Evolutionary conservation across 306 rosid genomes (phyloP).

Genomic region (Nissolia schottii): DNA sequence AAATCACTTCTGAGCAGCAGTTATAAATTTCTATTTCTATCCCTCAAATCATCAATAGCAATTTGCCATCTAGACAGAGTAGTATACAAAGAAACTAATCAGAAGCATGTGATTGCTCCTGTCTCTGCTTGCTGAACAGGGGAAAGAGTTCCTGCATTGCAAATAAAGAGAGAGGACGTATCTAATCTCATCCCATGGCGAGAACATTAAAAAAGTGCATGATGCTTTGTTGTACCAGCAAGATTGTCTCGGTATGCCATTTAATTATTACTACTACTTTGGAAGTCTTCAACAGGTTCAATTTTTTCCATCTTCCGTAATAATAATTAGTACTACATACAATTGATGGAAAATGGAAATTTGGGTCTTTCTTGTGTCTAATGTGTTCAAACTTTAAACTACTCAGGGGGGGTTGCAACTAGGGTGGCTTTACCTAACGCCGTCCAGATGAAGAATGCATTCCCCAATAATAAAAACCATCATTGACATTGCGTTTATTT

Average conservation of each 20-base stretch:
- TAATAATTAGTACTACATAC: too few relatives aligned
- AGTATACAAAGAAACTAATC: background rate
- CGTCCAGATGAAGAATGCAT: background rate
- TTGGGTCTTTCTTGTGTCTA: background rate
- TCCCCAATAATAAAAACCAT: background rate
- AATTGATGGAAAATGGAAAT: background rate
- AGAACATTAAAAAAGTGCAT: conserved; percentile 31
- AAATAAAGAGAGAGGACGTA: background rate
- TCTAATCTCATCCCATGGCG: too few relatives aligned
- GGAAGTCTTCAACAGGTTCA: background rate
- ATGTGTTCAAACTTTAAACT: background rate
- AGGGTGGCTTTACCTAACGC: background rate
- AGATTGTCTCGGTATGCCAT: conserved; percentile 23
- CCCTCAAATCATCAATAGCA: background rate
- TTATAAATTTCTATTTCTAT: too few relatives aligned
- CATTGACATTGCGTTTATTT: background rate
- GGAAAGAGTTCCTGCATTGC: background rate
- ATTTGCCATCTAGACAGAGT: background rate
- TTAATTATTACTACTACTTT: background rate
- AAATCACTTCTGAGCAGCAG: too few relatives aligned
- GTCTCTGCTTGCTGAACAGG: background rate
- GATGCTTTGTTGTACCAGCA: conserved; percentile 31
- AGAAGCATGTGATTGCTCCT: background rate
- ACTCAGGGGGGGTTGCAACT: background rate
- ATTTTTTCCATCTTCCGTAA: background rate